A percentile compares a stretch with the other conserved stretches of the same genome.
Conservation (phyloP, 176 grass and related monocot genomes). For the Raddia distichophylla region DNA sequence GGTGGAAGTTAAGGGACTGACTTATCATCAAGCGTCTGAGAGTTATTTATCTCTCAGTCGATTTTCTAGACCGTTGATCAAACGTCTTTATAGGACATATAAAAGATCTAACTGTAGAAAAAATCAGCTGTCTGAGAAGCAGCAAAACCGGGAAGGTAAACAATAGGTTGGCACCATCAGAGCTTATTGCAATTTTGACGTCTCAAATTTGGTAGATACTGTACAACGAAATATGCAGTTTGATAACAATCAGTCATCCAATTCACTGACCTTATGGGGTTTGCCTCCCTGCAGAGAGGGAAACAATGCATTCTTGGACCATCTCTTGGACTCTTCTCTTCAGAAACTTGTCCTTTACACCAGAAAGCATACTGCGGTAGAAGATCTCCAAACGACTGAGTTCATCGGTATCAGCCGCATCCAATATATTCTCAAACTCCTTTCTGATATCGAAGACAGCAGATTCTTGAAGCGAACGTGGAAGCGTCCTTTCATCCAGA, state of each 20-base stretch:
- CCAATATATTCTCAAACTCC: constrained; percentile 87
- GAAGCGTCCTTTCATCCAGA: constrained; percentile 67
- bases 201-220: constrained; percentile 21
- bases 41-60: too few relatives aligned
- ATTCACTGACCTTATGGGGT: constrained; percentile 39
- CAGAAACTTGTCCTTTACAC: constrained; percentile 86
- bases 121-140: too few relatives aligned
- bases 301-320: constrained; percentile 76
- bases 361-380: constrained; percentile 77
- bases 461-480: constrained; percentile 69
- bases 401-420: constrained; percentile 70
- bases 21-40: too few relatives aligned
- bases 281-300: constrained; percentile 63
- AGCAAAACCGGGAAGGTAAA: neutral
- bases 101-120: too few relatives aligned
- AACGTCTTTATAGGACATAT: too few relatives aligned
- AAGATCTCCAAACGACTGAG: constrained; percentile 80
- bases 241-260: constrained; percentile 30
- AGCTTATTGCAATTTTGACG: constrained; percentile 40
- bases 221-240: constrained; percentile 16
- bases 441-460: constrained; percentile 82
- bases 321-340: constrained; percentile 77
- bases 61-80: too few relatives aligned
- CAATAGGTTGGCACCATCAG: neutral
- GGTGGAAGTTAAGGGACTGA: too few relatives aligned